A percentile compares a stretch with the other conserved stretches of the same genome.
These are phyloP conservation scores for Candida ponderosae DNA, from an alignment of 805 yeast genomes.

Conservation along the genomic window DNA sequence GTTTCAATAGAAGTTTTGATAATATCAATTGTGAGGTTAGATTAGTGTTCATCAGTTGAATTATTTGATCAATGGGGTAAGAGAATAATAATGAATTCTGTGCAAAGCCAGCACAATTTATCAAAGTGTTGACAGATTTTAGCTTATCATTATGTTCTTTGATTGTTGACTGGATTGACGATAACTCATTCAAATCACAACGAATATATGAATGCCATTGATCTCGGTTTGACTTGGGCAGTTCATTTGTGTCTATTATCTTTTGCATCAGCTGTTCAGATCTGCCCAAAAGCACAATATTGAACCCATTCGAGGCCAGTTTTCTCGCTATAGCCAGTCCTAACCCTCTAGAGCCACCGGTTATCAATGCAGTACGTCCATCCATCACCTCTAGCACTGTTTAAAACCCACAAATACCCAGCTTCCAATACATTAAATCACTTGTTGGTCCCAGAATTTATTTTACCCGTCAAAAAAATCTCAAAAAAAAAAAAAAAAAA, in stretches of 20 bases:
- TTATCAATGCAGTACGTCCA: constrained; percentile 38
- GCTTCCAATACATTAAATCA: too few species aligned
- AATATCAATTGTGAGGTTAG: constrained; percentile 54
- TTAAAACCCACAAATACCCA: too few species aligned
- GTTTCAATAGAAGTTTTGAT: constrained; percentile 41
- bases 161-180: constrained; percentile 3
- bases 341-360: constrained; percentile 68
- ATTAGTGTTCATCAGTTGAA: constrained; percentile 43
- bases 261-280: constrained; percentile 27
- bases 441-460: too few species aligned
- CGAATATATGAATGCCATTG: constrained; percentile 13
- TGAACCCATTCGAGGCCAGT: constrained; percentile 45
- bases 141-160: constrained; percentile 4
- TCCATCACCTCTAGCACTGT: too few species aligned
- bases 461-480: neutral
- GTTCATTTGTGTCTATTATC: constrained; percentile 10
- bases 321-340: constrained; percentile 49
- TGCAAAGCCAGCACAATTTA: constrained; percentile 51
- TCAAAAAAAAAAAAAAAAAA: too few species aligned
- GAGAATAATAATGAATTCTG: constrained; percentile 44
- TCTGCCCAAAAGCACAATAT: constrained; percentile 44
- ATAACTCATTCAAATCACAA: constrained; percentile 7
- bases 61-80: constrained; percentile 34
- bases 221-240: constrained; percentile 2
- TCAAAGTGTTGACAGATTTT: constrained; percentile 17